Conservation (phyloP, 306 rosid species). For the Cucurbita maxima region DNA sequence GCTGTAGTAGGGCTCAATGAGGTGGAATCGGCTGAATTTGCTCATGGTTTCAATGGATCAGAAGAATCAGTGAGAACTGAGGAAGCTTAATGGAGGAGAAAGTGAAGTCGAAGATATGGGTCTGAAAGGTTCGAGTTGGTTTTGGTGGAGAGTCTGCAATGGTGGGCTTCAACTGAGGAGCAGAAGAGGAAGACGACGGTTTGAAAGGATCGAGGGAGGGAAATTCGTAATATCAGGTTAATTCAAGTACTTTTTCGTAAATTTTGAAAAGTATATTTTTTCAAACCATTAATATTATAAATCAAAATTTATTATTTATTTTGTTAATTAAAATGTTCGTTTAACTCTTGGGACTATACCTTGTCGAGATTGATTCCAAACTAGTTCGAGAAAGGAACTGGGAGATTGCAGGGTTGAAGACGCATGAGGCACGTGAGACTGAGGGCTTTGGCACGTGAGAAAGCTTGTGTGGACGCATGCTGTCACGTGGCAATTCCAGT, state of each 20-base stretch:
- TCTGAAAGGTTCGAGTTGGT: neutral
- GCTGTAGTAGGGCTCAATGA: constrained; percentile 24
- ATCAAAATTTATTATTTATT: too few species aligned
- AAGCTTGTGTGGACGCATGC: too few species aligned
- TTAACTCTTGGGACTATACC: too few species aligned
- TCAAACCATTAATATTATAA: too few species aligned
- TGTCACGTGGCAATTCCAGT: too few species aligned
- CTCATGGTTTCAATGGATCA: constrained; percentile 31
- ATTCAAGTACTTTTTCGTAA: neutral
- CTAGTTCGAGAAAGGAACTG: too few species aligned
- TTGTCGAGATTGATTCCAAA: too few species aligned
- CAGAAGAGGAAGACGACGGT: neutral
- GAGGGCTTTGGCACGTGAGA: too few species aligned
- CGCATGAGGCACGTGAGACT: too few species aligned
- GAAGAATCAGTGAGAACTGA: constrained; percentile 11
- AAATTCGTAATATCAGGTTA: neutral
- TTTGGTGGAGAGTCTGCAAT: neutral
- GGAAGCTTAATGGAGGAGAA: neutral
- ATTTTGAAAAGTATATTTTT: neutral
- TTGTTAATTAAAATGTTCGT: too few species aligned
- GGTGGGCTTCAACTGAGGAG: neutral
- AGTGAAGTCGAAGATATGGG: neutral
- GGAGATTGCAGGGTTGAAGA: too few species aligned
- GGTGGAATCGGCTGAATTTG: constrained; percentile 38
- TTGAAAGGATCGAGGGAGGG: neutral